Evolutionary conservation across 768 basidiomycete genomes (phyloP), one percentile per base, ranked within the genome.

Genomic region (Tricholoma sp.): DNA sequence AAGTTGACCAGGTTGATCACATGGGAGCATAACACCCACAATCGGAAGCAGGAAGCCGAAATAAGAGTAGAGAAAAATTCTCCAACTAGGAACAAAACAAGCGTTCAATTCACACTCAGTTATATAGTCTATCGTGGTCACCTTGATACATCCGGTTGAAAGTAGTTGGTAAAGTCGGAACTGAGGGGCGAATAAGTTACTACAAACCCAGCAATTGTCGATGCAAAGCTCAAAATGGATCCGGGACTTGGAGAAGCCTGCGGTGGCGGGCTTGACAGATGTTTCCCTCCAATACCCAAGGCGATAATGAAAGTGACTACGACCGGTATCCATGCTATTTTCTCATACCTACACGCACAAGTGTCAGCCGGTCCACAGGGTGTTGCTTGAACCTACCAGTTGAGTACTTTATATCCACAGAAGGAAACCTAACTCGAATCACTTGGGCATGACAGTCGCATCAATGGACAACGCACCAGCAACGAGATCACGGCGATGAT

Each of bases 131-230:
- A 18, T 19, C 8, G 27, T 45, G 59, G 72, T 27, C 58, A 85
- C 86, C 83, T 82, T 0, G 86, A 76, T 4, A 82, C 84, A 8
- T 76, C 71, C 0, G 83, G 78, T 9, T 74, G 72, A 67, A 82
- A 86, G 68, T 92, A 92, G 53, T 76, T 83, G 5, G 88, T 86
- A 65, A 88, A 92, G 63, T 94, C 91, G 5, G 87, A 84, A 16
- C 81, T 79, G 58, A 89, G 66, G 0, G 79, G 68, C 1, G 82
- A 76, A 61, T 75, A 91, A 0, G 85, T 83, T 58, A 91, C 76
- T 1, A 84, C 78, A 60, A 88, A 92, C 0, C 90, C 91, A 1
- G 88, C 86, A 16, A 91, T 69, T 1, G 83, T 84, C 4, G 84
- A 82, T 1, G 79, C 85, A 55, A 89, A 94, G 37, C 79, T 81